Conservation (phyloP, 176 grass and related monocot genomes). For the Lolium multiflorum region DNA sequence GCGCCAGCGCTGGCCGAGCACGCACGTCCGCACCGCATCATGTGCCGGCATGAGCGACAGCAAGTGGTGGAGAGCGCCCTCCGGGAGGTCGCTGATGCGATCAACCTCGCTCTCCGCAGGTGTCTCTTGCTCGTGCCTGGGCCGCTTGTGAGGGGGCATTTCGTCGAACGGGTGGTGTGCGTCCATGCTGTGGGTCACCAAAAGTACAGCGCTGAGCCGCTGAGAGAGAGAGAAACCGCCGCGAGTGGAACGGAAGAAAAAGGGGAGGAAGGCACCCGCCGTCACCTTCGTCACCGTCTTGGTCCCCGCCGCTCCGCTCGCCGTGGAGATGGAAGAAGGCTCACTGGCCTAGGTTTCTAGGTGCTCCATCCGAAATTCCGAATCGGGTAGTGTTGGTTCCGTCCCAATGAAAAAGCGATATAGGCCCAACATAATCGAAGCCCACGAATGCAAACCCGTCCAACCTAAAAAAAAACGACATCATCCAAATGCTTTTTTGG, state of each 20-base stretch:
- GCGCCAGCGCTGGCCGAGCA: neutral
- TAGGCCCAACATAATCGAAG: too few species aligned
- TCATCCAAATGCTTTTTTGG: too few species aligned
- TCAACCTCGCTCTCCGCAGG: neutral
- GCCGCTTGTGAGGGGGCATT: neutral
- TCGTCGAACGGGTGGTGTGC: neutral
- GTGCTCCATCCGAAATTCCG: too few species aligned
- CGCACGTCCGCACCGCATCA: neutral
- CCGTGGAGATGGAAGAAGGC: neutral
- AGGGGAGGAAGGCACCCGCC: neutral
- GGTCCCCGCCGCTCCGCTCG: neutral
- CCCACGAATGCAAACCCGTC: too few species aligned
- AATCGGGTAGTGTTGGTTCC: too few species aligned
- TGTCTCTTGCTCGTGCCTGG: neutral
- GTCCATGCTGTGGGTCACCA: neutral
- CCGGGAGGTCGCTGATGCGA: neutral
- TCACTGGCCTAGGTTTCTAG: too few species aligned
- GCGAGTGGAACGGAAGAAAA: neutral
- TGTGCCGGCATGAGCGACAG: neutral
- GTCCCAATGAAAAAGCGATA: too few species aligned
- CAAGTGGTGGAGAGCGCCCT: neutral
- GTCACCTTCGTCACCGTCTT: neutral
- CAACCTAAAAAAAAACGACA: too few species aligned
- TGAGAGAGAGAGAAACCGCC: neutral
- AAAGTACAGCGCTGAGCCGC: neutral